Base-by-base conservation (phyloP, 768 basidiomycete genomes). In the Hysterangium stoloniferum region DNA sequence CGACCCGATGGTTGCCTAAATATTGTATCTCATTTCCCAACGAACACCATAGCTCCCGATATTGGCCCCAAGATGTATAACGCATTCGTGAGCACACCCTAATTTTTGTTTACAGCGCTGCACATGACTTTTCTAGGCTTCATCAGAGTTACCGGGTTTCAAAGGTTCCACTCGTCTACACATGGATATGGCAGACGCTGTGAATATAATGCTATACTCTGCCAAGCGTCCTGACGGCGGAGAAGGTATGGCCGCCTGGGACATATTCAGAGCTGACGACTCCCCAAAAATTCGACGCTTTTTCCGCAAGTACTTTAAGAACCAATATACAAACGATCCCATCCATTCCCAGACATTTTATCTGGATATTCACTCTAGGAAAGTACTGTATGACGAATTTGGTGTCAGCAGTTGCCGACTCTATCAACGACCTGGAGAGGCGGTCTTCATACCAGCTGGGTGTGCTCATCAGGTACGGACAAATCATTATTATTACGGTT, bases 51-150 rank as follows among this genome's bases (percentile, higher is more conserved):
- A 48, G 79, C 77, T 25, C 89, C 89, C 15, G 92, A 92, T 61
- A 73, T 92, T 11, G 82, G 86, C 87, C 93, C 93, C 1, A 96
- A 95, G 68, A 71, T 94, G 88, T 96, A 96, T 66, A 93, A 90
- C 56, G 88, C 92, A 0, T 81, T 90, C 69, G 64, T 65, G 44
- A 52, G 64, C 57, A 3, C 3, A 15, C 34, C 17, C 27, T 15
- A 22, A 17, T 34, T 11, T 20, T 22, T 17, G 33, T 43, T 25
- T 24, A 31, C 32, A 36, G 9, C 9, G 11, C 15, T n/a, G 8
- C n/a, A 7, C 11, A 27, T 35, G 17, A n/a, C 52, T 51, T 58
- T 47, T 31, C 53, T 53, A 67, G 56, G 80, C 82, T 8, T 85
- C 84, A 3, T 75, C 71, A 34, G 82, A 86, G 58, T 62, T 66